Base-by-base conservation (phyloP, 805 yeast genomes). In the Wickerhamiella dianesei region DNA sequence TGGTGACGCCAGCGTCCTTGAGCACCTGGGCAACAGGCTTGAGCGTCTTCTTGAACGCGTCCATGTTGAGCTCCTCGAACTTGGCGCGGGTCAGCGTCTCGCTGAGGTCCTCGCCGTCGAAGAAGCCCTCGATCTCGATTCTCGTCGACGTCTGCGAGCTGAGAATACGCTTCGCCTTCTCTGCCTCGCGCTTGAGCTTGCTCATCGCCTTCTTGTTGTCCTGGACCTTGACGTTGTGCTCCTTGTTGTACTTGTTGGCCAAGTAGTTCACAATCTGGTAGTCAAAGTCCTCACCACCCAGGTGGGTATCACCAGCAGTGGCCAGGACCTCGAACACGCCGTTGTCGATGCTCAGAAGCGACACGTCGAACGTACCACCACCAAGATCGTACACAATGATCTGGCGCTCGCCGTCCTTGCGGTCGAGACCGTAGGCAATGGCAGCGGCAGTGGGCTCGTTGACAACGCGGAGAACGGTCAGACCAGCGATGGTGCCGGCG, bases 401-500 rank as follows among this genome's bases (percentile, higher is more conserved):
- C 68, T 87, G 88, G 60, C 82, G 83, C 69, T 87, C 96, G 54
- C 76, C 82, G 36, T 79, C 80, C 52, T 77, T 74, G 64, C 65
- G 74, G 66, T 85, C 94, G 57, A 88, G 73, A 64, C 96, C 96
- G 69, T 87, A 87, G 54, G 96, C 96, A 68, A 87, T 85, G 47
- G 96, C 96, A 56, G 96, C 96, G 42, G 96, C 96, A 50, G 96
- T 87, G 60, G 95, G 95, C 73, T 84, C 95, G 65, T 84, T 84
- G 53, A 84, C 89, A 58, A 84, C 84, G 74, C 95, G 80, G 67
- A 84, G 72, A 54, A 84, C 85, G 64, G 81, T 83, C 64, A 84
- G 73, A 59, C 95, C 95, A 44, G 94, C 94, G 73, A 84, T 84
- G 52, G 81, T 76, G 73, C 94, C 94, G 40, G 94, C 94, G 65